phyloP scores from a whole-genome alignment of 2,329 filamentous ascomycete genomes.

The Huntiella savannae region DNA sequence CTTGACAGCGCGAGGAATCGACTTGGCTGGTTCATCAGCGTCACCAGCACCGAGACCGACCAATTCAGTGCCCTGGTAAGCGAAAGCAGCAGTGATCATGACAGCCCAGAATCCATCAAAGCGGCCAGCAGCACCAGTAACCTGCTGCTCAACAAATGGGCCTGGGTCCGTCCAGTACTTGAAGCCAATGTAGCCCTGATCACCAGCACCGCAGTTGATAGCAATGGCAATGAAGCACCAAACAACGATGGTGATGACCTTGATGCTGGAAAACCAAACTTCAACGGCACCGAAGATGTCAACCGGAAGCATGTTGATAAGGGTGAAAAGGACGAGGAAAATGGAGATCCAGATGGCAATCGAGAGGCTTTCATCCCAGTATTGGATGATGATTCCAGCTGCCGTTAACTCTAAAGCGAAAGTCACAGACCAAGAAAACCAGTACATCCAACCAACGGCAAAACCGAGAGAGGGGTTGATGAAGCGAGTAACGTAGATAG shows the following conservation, averaged over 20 bases:
- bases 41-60: constrained; percentile 66
- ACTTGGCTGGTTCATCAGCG: constrained; percentile 51
- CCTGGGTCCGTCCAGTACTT: constrained; percentile 50
- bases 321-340: constrained; percentile 53
- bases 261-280: constrained; percentile 61
- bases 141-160: constrained; percentile 43
- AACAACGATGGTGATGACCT: constrained; percentile 54
- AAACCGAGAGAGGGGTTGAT: constrained; percentile 56
- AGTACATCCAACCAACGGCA: constrained; percentile 69
- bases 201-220: constrained; percentile 51
- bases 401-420: constrained; percentile 56
- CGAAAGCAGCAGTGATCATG: constrained; percentile 49
- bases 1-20: constrained; percentile 52
- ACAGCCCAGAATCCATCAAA: constrained; percentile 54
- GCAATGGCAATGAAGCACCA: constrained; percentile 63
- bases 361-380: constrained; percentile 43
- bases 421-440: constrained; percentile 59
- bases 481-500: constrained; percentile 56
- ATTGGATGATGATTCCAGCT: constrained; percentile 56
- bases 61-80: constrained; percentile 55
- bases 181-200: constrained; percentile 56
- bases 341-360: constrained; percentile 55
- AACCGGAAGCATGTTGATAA: constrained; percentile 52
- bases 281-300: constrained; percentile 59
- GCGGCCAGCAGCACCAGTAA: constrained; percentile 33